Conservation (phyloP, 306 rosid genomes). For the Carpinus fangiana region DNA sequence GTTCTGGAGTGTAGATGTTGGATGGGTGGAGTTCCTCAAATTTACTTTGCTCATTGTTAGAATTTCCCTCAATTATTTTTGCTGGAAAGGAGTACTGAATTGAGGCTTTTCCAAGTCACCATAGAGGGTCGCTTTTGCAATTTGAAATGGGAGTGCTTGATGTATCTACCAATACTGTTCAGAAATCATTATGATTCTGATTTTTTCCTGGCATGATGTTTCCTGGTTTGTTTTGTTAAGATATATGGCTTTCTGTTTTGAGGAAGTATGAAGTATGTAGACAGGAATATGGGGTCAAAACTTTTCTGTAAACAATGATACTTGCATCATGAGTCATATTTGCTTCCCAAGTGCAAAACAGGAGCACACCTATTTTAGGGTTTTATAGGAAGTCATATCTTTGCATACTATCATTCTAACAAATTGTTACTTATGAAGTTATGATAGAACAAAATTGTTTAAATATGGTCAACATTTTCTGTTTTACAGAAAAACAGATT, state of each 20-base stretch:
- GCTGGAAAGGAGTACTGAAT: neutral
- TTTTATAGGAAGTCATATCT: neutral
- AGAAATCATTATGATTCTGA: neutral
- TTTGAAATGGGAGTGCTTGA: slow-evolving; percentile 2
- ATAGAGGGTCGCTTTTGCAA: neutral
- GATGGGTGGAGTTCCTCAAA: neutral
- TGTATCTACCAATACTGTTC: neutral
- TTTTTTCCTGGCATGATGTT: neutral
- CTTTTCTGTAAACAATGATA: neutral
- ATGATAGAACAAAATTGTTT: neutral
- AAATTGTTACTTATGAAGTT: neutral
- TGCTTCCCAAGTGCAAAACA: neutral
- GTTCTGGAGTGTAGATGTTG: slow-evolving; percentile 21
- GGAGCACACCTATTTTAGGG: neutral
- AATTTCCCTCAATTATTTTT: neutral
- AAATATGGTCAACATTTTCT: neutral
- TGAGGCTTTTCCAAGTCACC: slow-evolving; percentile 9
- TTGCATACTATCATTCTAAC: neutral
- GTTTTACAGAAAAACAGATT: neutral
- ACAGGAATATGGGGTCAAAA: neutral
- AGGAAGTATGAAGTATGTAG: neutral
- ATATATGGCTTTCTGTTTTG: neutral
- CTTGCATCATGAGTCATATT: neutral
- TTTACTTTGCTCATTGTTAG: neutral
- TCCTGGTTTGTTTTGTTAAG: neutral